Percentiles rank a stretch among this genome's conserved stretches.
Evolutionary conservation across 2,329 filamentous ascomycete species (phyloP).

Genomic region (Arthrobotrys pseudoclavata): DNA sequence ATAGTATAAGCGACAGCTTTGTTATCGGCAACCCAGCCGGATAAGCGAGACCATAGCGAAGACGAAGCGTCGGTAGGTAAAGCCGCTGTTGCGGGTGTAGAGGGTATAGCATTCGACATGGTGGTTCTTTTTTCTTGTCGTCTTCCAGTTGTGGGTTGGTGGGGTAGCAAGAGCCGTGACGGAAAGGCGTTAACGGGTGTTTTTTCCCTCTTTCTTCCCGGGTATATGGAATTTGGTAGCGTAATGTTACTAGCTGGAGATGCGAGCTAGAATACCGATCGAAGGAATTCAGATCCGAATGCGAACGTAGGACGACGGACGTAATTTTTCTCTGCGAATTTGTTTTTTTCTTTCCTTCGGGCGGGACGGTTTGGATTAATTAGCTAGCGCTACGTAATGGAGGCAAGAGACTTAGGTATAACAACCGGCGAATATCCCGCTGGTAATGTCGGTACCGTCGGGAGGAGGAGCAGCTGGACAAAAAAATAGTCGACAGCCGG

Average conservation of each 20-base stretch:
- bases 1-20: constrained; percentile 96
- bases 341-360: constrained; percentile 5
- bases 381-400: constrained; percentile 55
- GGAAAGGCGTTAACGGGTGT: constrained; percentile 10
- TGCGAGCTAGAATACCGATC: constrained; percentile 11
- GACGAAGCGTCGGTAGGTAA: constrained; percentile 70
- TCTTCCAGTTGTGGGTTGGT: constrained; percentile 42
- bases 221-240: constrained; percentile 9
- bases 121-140: constrained; percentile 2
- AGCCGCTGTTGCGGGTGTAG: constrained; percentile 62
- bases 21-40: constrained; percentile 93
- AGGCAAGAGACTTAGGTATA: constrained; percentile 9
- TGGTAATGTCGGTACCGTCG: neutral
- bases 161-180: constrained; percentile 41
- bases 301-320: constrained; percentile 9
- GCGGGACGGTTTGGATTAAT: constrained; percentile 11
- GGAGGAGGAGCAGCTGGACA: neutral
- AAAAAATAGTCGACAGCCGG: constrained; percentile 7
- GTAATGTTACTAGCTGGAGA: constrained; percentile 9
- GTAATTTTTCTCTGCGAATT: neutral
- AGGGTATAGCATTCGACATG: constrained; percentile 54
- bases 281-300: constrained; percentile 8
- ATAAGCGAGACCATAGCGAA: constrained; percentile 84
- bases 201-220: constrained; percentile 17
- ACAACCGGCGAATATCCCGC: neutral